A percentile compares a stretch with the other conserved stretches of the same genome.
phyloP scores from a whole-genome alignment of 2,329 filamentous ascomycete species.

The Leptographium flavum region DNA sequence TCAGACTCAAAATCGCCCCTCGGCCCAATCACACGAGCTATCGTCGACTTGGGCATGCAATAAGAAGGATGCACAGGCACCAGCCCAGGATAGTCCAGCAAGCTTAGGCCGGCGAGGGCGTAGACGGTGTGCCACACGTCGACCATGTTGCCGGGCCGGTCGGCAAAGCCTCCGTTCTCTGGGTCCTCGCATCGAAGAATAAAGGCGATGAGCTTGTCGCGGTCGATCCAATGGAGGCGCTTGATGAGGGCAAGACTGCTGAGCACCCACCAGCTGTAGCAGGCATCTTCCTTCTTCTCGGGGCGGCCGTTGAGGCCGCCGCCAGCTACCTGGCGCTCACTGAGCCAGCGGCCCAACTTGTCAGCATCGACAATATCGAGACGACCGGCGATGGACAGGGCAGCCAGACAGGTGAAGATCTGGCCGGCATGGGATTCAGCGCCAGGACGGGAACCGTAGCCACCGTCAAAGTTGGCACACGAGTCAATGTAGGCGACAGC shows the following conservation, averaged over 20 bases:
- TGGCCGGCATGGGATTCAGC: conserved; percentile 92
- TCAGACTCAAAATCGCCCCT: background rate
- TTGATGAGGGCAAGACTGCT: conserved; percentile 84
- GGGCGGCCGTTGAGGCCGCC: conserved; percentile 89
- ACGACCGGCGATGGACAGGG: conserved; percentile 67
- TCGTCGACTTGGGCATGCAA: conserved; percentile 59
- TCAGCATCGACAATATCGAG: conserved; percentile 74
- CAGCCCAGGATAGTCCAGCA: conserved; percentile 64
- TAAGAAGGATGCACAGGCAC: conserved; percentile 79
- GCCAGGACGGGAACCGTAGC: conserved; percentile 77
- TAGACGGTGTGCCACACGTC: conserved; percentile 96
- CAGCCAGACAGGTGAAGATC: conserved; percentile 86
- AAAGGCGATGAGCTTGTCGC: conserved; percentile 61
- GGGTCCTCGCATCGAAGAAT: conserved; percentile 82
- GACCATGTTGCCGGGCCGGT: conserved; percentile 85
- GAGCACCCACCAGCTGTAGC: conserved; percentile 98
- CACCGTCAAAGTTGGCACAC: conserved; percentile 89
- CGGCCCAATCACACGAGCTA: conserved; percentile 38
- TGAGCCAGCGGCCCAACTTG: conserved; percentile 76
- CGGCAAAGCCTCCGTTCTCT: conserved; percentile 72
- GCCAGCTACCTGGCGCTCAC: conserved; percentile 75
- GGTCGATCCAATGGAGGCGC: conserved; percentile 85
- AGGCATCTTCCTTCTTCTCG: conserved; percentile 92
- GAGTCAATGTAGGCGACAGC: conserved; percentile 66
- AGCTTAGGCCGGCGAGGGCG: conserved; percentile 72